phyloP scores from a whole-genome alignment of 305 asterid genomes.

The Fraxinus greggii region DNA sequence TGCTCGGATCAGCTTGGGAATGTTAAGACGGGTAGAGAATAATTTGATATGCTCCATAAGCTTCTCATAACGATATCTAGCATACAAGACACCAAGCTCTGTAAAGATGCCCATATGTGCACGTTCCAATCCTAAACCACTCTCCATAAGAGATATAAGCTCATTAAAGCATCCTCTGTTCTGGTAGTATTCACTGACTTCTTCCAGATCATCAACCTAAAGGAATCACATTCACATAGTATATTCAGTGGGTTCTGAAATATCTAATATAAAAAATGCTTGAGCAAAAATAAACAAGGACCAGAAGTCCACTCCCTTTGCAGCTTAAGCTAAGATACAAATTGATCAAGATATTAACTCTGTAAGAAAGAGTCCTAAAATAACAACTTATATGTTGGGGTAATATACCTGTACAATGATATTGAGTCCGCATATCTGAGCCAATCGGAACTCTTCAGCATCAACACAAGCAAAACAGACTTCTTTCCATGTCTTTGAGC shows the following conservation, averaged over 20 bases:
- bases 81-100: constrained; percentile 95
- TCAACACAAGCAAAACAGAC: constrained; percentile 99
- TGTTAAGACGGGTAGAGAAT: constrained; percentile 92
- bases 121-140: constrained; percentile 99
- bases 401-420: constrained; percentile 86
- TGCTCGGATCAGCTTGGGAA: constrained; percentile 97
- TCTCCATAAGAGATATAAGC: constrained; percentile 97
- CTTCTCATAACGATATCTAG: constrained; percentile 98
- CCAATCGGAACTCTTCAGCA: constrained; percentile 99
- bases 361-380: neutral
- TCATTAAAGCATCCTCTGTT: constrained; percentile 98
- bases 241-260: neutral
- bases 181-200: constrained; percentile 95
- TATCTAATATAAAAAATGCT: neutral
- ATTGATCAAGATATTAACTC: neutral
- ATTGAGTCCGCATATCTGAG: constrained; percentile 98
- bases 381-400: constrained; percentile 34
- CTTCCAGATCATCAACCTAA: constrained; percentile 99
- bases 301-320: neutral
- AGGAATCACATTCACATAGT: constrained; percentile 9
- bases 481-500: constrained; percentile 98
- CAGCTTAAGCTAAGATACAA: neutral
- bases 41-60: constrained; percentile 98
- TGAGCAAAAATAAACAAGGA: neutral
- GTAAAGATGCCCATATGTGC: constrained; percentile 99